Evolutionary conservation across 2,329 filamentous ascomycete species (phyloP).

Genomic region (Talaromyces sp.): DNA sequence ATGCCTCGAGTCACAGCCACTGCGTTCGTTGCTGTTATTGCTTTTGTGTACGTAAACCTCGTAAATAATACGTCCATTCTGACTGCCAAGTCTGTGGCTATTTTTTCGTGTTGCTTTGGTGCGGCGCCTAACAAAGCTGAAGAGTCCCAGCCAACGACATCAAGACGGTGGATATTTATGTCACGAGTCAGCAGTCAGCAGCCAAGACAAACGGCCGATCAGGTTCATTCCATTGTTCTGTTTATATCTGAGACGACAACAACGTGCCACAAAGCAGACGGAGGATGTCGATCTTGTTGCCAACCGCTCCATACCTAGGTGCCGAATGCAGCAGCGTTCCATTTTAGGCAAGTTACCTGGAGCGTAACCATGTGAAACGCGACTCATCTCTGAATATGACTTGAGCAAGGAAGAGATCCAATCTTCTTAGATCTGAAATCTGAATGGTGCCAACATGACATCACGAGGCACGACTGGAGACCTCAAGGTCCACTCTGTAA

Average conservation of each 20-base stretch:
- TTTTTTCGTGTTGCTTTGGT: neutral
- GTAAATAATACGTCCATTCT: neutral
- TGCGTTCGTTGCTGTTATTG: neutral
- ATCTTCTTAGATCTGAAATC: neutral
- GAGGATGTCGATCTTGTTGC: neutral
- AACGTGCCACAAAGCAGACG: neutral
- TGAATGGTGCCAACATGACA: neutral
- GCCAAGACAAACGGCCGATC: neutral
- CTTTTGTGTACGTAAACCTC: neutral
- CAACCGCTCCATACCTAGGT: neutral
- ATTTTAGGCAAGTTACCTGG: neutral
- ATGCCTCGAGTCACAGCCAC: neutral
- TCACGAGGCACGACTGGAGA: neutral
- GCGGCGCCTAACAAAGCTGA: neutral
- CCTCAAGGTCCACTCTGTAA: neutral
- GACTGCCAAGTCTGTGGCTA: neutral
- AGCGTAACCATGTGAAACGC: neutral
- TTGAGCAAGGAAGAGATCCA: neutral
- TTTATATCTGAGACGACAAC: conserved; percentile 3
- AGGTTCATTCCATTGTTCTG: neutral
- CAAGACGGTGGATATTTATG: neutral
- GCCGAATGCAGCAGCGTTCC: conserved; percentile 4
- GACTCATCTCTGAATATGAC: neutral
- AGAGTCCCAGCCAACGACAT: neutral
- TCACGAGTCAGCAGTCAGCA: neutral